Evolutionary conservation across 768 basidiomycete species (phyloP), one percentile per base, ranked within the genome.

Genomic region (Boletus patriciae): DNA sequence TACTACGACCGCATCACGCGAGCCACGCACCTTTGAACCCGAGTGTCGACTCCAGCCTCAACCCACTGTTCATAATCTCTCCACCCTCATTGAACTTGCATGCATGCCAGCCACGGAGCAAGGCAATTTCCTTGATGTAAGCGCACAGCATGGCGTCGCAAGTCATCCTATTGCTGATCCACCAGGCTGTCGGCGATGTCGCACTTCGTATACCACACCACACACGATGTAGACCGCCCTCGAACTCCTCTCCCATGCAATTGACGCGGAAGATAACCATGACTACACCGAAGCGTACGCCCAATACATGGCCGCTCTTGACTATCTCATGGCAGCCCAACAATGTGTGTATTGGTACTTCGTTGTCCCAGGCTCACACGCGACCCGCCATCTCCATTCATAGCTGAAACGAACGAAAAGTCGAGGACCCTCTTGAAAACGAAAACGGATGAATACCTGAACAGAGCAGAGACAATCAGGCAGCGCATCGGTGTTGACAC

Each of bases 301-400:
- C 74, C 81, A 85, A 62, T 95, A 96, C 76, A 87, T 89, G 78
- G 94, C 97, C 76, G 82, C 92, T 2, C 81, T 98, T 55, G 96
- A 98, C 71, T 98, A 94, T 73, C 98, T 98, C 74, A 92, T 97
- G 89, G 88, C 97, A 64, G 93, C 94, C 15, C 78, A 93, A 69
- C 93, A 92, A 73, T 92, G 92, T 93, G 61, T 4, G 68, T 57
- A 29, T 12, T 23, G 12, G 13, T 11, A n/a, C 16, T 19, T 40
- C 10, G 15, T 40, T 19, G 19, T 21, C 19, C 9, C 11, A 10
- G 31, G 6, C 23, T 41, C 4, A 19, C 12, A 19, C 52, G 25
- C n/a, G 5, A n/a, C 12, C 21, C 45, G 5, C n/a, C 16, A 25
- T 25, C 33, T 38, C 16, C 18, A 15, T 31, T 11, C 15, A 27